Base-by-base conservation (phyloP, 352 stramenopile species). In the Phytophthora agathidicida region DNA sequence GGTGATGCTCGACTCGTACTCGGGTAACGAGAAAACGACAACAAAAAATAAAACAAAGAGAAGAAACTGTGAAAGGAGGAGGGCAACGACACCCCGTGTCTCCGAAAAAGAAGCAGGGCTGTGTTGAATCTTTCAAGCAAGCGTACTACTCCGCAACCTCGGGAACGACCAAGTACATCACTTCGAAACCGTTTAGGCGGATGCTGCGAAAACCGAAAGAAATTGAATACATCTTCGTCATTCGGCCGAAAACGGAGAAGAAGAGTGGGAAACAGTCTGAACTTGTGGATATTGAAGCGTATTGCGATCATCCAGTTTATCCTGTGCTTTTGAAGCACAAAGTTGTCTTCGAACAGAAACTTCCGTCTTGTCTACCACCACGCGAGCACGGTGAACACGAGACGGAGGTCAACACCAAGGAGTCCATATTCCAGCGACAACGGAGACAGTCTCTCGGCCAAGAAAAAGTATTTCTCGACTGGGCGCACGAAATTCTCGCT, bases 401-500 rank as follows among this genome's bases (percentile, higher is more conserved):
- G 4, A 60, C 39, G 51, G 38, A 51, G 30, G 51, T 60, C 2
- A 31, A 42, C 26, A 52, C 51, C 10, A 33, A 38, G 17, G 31
- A 51, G 22, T 17, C 51, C 7, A 52, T 60, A 10, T 51, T 42
- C 23, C 30, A 22, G 5, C 3, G 35, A 11, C 31, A 53, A 22
- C 49, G 53, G 33, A 3, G 43, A 7, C 43, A 55, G 13, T 62
- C 43, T 2, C 46, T 41, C 16, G 56, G 1, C 7, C 27, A 73
- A 63, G 22, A 63, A 38, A 43, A 52, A n/a, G 47, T 50, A 0
- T 63, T 73, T n/a, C 5, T 47, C 3, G 31, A 42, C 10, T 73
- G 43, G 38, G 33, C 44, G 0, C 0, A 7, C 1, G 50, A 63
- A 26, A 56, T 52, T 27, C 11, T 14, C 3, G 11, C 3, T 9